Evolutionary conservation across 345 rosid species (phyloP), one percentile per base, ranked within the genome.

Genomic region (Bruguiera sexangula): DNA sequence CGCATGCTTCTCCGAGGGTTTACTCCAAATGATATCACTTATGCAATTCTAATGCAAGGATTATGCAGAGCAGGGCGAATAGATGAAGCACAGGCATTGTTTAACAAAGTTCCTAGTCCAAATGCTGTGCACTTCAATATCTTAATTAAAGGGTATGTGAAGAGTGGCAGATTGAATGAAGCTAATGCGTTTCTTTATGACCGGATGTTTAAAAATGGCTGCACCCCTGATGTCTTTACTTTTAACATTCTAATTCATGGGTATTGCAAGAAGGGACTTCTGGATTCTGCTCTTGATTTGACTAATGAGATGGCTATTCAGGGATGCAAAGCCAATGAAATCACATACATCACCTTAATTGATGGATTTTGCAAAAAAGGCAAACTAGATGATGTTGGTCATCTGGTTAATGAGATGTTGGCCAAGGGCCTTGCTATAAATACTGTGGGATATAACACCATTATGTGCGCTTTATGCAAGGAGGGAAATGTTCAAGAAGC

Each of bases 1-100:
- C 85, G 97, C 69, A 89, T 91, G 95, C 84, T 88, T 73, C 70
- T 81, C 30, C 85, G 88, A n/a, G 96, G 91, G 52, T 85, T 85
- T 68, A 65, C 80, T 37, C 97, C 98, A 32, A 82, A 86, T 76
- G 87, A 75, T 65, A 20, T 79, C 24, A 88, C 96, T 19, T 89
- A 86, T 70, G 97, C 89, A 43, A 70, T 84, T 69, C 75, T 93
- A 55, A 79, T 88, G 88, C 80, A 87, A 43, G 90, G 87, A 27
- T 75, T 94, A 30, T 89, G 96, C 80, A 83, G 76, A 79, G 60
- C 70, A 0, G 88, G 93, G 10, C 78, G 74, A 50, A 87, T 91
- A 66, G 88, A 84, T 75, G 94, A 90, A 72, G 98, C 98, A 24
- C 88, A 72, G 80, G 85, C 84, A 32, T 80, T 89, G 29, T 72